Evolutionary conservation across 2,329 filamentous ascomycete genomes (phyloP).

Genomic region (Macrophomina phaseolina): DNA sequence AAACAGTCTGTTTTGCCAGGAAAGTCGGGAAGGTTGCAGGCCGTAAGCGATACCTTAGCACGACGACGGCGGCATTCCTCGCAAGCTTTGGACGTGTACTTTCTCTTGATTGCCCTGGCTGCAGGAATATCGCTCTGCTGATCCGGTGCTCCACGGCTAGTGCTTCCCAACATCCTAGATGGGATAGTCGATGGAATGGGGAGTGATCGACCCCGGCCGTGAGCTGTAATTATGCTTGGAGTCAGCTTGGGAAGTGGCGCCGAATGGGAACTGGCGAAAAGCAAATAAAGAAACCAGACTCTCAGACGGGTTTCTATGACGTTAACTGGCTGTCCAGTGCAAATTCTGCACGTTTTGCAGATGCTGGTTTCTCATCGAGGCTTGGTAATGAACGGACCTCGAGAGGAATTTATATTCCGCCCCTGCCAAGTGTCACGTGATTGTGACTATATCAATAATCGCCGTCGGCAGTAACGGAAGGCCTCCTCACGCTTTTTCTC

Average conservation of each 20-base stretch:
- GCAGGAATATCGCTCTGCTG: neutral
- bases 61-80: conserved; percentile 46
- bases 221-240: neutral
- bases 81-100: conserved; percentile 38
- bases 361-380: neutral
- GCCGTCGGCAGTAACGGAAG: neutral
- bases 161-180: no score
- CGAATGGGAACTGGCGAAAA: no score
- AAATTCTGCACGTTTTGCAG: neutral
- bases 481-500: neutral
- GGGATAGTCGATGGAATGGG: no score
- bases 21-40: no score
- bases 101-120: neutral
- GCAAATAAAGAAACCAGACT: no score
- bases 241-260: no score
- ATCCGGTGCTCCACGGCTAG: neutral
- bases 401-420: conserved; percentile 24
- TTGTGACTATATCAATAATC: neutral
- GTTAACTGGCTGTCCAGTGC: neutral
- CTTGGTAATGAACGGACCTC: neutral
- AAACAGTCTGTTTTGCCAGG: no score
- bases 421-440: conserved; percentile 1
- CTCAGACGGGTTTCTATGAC: neutral
- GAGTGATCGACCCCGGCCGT: no score
- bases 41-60: conserved; percentile 39